Conservation (phyloP, 2,329 filamentous ascomycete genomes). For the Pseudomassariella vexata region DNA sequence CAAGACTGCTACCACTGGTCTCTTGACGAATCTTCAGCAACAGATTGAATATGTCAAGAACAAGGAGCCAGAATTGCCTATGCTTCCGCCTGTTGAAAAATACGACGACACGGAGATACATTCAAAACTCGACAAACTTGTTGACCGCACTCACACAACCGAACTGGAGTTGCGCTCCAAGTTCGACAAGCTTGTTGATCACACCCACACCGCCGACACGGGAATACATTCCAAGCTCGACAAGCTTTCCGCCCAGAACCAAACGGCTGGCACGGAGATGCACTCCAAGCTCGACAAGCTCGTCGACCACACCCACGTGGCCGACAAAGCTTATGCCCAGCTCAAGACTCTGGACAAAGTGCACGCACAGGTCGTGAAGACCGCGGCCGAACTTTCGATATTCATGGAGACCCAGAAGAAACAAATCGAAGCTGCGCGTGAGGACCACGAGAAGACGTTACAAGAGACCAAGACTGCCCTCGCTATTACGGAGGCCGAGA, state of each 20-base stretch:
- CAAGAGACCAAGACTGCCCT: conserved; percentile 74
- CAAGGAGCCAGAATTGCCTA: conserved; percentile 42
- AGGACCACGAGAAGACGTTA: conserved; percentile 70
- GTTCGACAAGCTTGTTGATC: conserved; percentile 14
- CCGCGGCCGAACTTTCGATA: conserved; percentile 75
- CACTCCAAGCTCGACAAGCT: conserved; percentile 39
- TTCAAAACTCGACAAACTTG: conserved; percentile 3
- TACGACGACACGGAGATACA: conserved; percentile 60
- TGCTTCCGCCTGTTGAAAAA: conserved; percentile 53
- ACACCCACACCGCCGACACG: conserved; percentile 3
- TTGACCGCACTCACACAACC: conserved; percentile 2
- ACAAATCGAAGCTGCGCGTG: conserved; percentile 69
- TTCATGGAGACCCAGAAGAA: conserved; percentile 75
- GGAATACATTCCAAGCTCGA: conserved; percentile 16
- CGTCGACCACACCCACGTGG: conserved; percentile 58
- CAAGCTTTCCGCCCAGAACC: conserved; percentile 54
- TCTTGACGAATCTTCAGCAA: conserved; percentile 50
- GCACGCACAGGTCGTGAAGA: conserved; percentile 78
- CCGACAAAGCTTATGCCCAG: conserved; percentile 66
- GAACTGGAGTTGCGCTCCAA: conserved; percentile 5
- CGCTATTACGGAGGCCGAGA: conserved; percentile 65
- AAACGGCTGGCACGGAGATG: conserved; percentile 24
- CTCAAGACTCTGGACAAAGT: conserved; percentile 83
- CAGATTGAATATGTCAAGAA: conserved; percentile 50
- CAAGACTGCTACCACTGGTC: conserved; percentile 56